Percentiles rank a stretch among this genome's conserved stretches.
Conservation (phyloP, 371 early-diverging fungal species). For the Mortierella sp. region DNA sequence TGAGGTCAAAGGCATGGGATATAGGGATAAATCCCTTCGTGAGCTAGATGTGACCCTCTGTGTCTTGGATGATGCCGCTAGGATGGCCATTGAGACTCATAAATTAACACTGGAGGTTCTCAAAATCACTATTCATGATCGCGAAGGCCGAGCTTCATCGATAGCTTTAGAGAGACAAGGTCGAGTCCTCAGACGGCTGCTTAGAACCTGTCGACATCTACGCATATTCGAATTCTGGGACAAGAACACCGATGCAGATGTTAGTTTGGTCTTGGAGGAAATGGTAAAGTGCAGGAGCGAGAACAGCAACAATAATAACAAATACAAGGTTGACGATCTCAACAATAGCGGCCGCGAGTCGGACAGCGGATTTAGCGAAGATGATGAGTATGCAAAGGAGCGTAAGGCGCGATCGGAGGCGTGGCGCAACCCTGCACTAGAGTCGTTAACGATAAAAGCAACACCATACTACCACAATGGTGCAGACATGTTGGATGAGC, state of each 20-base stretch:
- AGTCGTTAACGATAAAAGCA: background rate
- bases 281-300: background rate
- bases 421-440: background rate
- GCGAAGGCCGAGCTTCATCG: background rate
- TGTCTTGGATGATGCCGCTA: constrained; percentile 4
- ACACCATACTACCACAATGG: no score
- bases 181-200: background rate
- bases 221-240: background rate
- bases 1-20: background rate
- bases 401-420: background rate
- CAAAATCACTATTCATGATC: constrained; percentile 4
- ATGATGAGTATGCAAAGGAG: background rate
- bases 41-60: constrained; percentile 2
- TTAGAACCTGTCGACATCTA: constrained; percentile 2
- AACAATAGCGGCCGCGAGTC: background rate
- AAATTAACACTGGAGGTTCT: constrained; percentile 5
- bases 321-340: background rate
- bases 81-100: constrained; percentile 15
- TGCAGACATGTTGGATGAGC: background rate
- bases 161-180: background rate
- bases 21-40: constrained; percentile 4
- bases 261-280: background rate
- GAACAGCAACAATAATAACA: background rate
- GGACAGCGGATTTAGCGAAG: constrained; percentile 4
- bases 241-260: background rate